phyloP scores from a whole-genome alignment of 305 asterid species.

The Plantago coronopus region DNA sequence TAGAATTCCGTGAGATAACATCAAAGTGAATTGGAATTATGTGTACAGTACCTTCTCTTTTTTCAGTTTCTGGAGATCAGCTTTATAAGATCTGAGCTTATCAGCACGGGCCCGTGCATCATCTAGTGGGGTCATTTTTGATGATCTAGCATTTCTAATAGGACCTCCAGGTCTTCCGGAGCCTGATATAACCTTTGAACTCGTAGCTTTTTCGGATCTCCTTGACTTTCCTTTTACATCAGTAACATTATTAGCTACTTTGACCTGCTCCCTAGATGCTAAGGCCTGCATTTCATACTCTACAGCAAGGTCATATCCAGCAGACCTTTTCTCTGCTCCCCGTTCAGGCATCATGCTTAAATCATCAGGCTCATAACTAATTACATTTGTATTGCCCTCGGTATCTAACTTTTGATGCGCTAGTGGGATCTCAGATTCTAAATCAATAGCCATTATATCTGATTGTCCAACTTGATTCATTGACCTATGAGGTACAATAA shows the following conservation, averaged over 20 bases:
- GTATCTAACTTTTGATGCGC: constrained; percentile 46
- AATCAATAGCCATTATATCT: constrained; percentile 53
- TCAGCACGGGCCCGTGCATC: constrained; percentile 97
- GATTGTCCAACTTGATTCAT: constrained; percentile 51
- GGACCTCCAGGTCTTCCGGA: constrained; percentile 67
- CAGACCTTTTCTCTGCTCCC: constrained; percentile 49
- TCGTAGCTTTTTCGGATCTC: constrained; percentile 56
- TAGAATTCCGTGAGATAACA: too few relatives aligned
- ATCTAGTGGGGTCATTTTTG: constrained; percentile 68
- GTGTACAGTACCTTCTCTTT: constrained; percentile 66
- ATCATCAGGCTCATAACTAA: constrained; percentile 74
- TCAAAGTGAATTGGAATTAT: too few relatives aligned
- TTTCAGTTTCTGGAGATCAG: constrained; percentile 83
- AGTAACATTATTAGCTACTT: constrained; percentile 37
- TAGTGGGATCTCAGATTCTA: constrained; percentile 68
- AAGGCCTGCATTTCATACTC: constrained; percentile 82
- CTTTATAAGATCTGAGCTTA: constrained; percentile 79
- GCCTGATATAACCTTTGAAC: constrained; percentile 47
- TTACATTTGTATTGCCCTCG: constrained; percentile 36
- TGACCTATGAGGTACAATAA: constrained; percentile 75
- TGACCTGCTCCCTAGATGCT: constrained; percentile 40
- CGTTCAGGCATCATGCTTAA: constrained; percentile 83
- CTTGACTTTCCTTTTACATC: constrained; percentile 41
- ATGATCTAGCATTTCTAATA: constrained; percentile 58
- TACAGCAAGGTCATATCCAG: constrained; percentile 58